phyloP scores from a whole-genome alignment of 2,329 filamentous ascomycete genomes.

The Mariannaea elegans region DNA sequence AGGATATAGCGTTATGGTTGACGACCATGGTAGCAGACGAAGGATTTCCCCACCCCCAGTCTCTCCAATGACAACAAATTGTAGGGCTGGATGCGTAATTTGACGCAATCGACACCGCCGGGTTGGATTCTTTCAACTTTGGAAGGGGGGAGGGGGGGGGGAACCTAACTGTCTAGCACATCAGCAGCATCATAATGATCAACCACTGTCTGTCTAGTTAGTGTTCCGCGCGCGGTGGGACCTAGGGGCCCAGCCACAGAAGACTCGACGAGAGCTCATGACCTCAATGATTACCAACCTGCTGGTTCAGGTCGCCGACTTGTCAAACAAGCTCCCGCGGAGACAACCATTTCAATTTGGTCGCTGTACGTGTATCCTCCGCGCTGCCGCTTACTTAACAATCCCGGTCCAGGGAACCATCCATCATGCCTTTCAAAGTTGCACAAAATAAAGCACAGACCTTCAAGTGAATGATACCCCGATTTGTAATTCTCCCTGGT shows the following conservation, averaged over 20 bases:
- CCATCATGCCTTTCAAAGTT: not conserved
- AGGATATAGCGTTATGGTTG: not conserved
- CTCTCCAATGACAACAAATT: not conserved
- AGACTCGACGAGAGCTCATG: not conserved
- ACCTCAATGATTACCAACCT: constrained; percentile 3
- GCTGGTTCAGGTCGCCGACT: not conserved
- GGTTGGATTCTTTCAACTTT: not conserved
- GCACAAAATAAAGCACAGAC: too few species aligned
- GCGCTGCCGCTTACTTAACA: not conserved
- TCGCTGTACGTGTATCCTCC: too few species aligned
- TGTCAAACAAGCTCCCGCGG: not conserved
- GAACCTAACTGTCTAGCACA: too few species aligned
- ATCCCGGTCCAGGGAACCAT: not conserved
- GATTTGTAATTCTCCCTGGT: not conserved
- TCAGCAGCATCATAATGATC: too few species aligned
- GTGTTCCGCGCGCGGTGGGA: not conserved
- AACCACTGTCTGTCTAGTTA: too few species aligned
- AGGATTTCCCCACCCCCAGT: too few species aligned
- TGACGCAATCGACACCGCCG: not conserved
- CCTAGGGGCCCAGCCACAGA: not conserved
- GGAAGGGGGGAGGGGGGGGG: too few species aligned
- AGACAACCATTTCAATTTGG: not conserved
- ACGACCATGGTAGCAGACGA: too few species aligned
- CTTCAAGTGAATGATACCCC: not conserved
- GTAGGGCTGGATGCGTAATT: not conserved